These are phyloP conservation scores for Rhytidiadelphus loreus DNA, from an alignment of 225 moss, liverwort and hornwort species.

Conservation along the genomic window DNA sequence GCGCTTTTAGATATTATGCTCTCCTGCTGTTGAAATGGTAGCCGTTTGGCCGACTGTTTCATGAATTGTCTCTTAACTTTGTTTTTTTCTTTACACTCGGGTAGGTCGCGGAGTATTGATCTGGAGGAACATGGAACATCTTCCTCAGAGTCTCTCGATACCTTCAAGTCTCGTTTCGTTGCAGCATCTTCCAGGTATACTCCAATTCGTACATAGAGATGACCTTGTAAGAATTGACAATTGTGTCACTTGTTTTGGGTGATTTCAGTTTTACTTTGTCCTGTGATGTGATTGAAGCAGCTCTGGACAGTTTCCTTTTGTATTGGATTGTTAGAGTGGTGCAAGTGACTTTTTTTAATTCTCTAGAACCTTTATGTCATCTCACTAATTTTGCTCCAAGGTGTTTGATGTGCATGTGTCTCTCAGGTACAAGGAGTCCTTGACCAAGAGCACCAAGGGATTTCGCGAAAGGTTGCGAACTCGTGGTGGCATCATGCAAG, in stretches of 20 bases:
- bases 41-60: not conserved
- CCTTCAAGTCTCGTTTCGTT: constrained; percentile 62
- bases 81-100: not conserved
- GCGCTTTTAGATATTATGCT: not conserved
- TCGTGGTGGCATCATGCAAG: constrained; percentile 61
- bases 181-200: constrained; percentile 64
- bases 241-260: not conserved
- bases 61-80: not conserved
- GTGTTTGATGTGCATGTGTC: constrained; percentile 2
- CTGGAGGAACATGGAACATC: constrained; percentile 50
- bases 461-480: constrained; percentile 64
- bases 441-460: constrained; percentile 63
- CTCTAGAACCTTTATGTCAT: not conserved
- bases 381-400: constrained; percentile 6
- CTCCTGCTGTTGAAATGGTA: not conserved
- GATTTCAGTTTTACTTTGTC: not conserved
- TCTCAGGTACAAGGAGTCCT: constrained; percentile 64
- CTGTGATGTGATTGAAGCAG: not conserved
- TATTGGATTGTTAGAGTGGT: not conserved
- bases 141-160: constrained; percentile 59
- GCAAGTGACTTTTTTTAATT: not conserved
- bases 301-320: not conserved
- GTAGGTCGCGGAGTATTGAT: constrained; percentile 38
- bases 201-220: not conserved
- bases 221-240: not conserved